Conservation (phyloP, 1,139 yeast species). For the Kodamaea plutei region DNA sequence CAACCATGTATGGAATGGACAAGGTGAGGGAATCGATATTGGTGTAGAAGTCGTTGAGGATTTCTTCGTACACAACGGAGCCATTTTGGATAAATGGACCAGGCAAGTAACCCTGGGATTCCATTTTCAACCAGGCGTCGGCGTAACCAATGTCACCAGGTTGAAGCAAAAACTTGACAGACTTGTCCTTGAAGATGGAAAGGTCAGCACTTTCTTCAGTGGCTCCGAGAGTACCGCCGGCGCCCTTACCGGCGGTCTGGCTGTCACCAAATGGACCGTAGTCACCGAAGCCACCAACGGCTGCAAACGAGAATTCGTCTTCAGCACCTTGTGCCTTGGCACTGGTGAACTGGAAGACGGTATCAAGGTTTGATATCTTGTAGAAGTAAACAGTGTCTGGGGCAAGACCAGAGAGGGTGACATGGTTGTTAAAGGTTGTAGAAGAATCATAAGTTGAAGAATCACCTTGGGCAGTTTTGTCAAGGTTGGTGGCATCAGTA, state of each 20-base stretch:
- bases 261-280: constrained; percentile 4
- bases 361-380: constrained; percentile 1
- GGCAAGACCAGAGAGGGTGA: constrained; percentile 3
- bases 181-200: not conserved
- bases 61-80: constrained; percentile 3
- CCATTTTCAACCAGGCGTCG: constrained; percentile 6
- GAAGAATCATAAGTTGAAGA: constrained; percentile 4
- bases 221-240: constrained; percentile 7
- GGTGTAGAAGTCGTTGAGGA: constrained; percentile 5
- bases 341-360: constrained; percentile 3
- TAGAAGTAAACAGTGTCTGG: constrained; percentile 5
- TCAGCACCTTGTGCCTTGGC: constrained; percentile 2
- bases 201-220: constrained; percentile 3
- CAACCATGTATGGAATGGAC: constrained; percentile 5
- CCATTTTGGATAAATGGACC: constrained; percentile 1
- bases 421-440: constrained; percentile 4
- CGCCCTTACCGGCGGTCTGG: constrained; percentile 4
- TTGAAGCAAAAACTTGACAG: constrained; percentile 5
- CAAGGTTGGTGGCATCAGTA: constrained; percentile 3
- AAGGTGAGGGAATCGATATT: constrained; percentile 4
- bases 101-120: constrained; percentile 3
- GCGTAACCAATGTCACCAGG: constrained; percentile 6
- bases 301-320: constrained; percentile 5
- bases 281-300: constrained; percentile 4
- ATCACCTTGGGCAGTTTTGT: constrained; percentile 2